Evolutionary conservation across 305 asterid species (phyloP).

Genomic region (Andrographis paniculata): DNA sequence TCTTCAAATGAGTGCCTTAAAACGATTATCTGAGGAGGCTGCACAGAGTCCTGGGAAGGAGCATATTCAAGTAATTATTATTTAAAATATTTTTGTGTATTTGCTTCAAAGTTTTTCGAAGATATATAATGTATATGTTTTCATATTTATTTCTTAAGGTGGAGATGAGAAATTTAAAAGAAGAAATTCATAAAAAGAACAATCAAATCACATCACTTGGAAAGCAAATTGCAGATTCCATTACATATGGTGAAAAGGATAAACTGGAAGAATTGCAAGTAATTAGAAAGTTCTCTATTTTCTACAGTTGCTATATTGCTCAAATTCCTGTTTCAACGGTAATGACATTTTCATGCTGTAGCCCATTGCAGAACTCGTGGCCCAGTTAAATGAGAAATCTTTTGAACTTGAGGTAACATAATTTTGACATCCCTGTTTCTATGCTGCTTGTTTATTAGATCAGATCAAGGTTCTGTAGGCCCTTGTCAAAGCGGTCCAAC

Average conservation of each 20-base stretch:
- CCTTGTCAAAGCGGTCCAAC: conserved; percentile 4
- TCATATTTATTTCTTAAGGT: conserved; percentile 31
- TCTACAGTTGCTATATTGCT: conserved; percentile 8
- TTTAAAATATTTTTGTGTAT: conserved; percentile 15
- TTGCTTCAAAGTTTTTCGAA: conserved; percentile 16
- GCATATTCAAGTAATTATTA: conserved; percentile 45
- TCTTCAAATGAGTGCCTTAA: conserved; percentile 73
- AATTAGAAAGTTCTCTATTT: conserved; percentile 18
- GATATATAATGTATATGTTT: conserved; percentile 9
- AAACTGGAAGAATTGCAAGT: conserved; percentile 63
- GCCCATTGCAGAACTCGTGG: conserved; percentile 63
- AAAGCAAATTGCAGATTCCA: conserved; percentile 62
- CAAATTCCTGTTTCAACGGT: conserved; percentile 15
- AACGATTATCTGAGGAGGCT: conserved; percentile 74
- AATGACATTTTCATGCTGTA: conserved; percentile 34
- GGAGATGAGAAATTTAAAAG: conserved; percentile 67
- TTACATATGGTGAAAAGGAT: conserved; percentile 40
- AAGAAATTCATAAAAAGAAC: conserved; percentile 64
- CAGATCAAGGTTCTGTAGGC: conserved; percentile 6
- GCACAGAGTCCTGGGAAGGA: conserved; percentile 50
- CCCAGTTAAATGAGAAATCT: conserved; percentile 83
- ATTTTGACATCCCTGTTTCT: conserved; percentile 15
- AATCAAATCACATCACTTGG: conserved; percentile 65
- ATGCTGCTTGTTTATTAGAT: background rate
- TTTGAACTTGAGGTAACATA: conserved; percentile 92